Evolutionary conservation across 495 filamentous ascomycete species (phyloP).

Genomic region (Rostrohypoxylon terebratum): DNA sequence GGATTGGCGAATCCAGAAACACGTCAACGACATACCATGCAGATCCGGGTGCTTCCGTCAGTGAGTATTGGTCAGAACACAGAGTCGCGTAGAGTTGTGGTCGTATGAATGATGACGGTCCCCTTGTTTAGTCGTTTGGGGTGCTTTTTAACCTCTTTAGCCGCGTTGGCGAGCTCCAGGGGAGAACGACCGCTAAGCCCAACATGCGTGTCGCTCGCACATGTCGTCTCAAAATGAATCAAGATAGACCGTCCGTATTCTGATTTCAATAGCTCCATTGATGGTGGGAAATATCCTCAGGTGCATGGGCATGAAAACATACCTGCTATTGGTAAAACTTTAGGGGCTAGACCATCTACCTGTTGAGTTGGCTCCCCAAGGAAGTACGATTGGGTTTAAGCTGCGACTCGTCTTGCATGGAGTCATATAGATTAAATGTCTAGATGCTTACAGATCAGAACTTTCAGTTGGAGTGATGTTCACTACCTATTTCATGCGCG

Average conservation of each 20-base stretch:
- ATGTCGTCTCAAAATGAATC: conserved; percentile 24
- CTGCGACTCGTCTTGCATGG: not conserved
- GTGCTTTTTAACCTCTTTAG: conserved; percentile 51
- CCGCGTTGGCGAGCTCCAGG: conserved; percentile 42
- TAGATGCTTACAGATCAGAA: conserved; percentile 18
- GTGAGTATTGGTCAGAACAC: conserved; percentile 26
- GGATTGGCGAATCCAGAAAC: conserved; percentile 26
- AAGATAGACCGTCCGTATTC: conserved; percentile 26
- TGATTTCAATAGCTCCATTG: conserved; percentile 31
- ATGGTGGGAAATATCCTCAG: conserved; percentile 9
- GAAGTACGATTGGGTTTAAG: conserved; percentile 1
- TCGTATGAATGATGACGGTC: conserved; percentile 23
- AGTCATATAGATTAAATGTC: not conserved
- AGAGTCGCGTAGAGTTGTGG: conserved; percentile 9
- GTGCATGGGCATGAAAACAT: not conserved
- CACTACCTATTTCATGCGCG: conserved; percentile 21
- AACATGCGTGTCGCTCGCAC: conserved; percentile 21
- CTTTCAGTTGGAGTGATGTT: conserved; percentile 28
- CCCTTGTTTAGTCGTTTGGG: conserved; percentile 29
- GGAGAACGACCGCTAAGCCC: conserved; percentile 34
- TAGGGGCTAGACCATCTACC: conserved; percentile 28
- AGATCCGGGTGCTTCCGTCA: conserved; percentile 36
- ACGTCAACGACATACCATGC: conserved; percentile 17
- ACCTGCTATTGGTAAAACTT: not conserved
- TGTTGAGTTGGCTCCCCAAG: conserved; percentile 15